These are phyloP conservation scores for Ananas comosus DNA, from an alignment of 176 grass and related monocot genomes.

Conservation along the genomic window DNA sequence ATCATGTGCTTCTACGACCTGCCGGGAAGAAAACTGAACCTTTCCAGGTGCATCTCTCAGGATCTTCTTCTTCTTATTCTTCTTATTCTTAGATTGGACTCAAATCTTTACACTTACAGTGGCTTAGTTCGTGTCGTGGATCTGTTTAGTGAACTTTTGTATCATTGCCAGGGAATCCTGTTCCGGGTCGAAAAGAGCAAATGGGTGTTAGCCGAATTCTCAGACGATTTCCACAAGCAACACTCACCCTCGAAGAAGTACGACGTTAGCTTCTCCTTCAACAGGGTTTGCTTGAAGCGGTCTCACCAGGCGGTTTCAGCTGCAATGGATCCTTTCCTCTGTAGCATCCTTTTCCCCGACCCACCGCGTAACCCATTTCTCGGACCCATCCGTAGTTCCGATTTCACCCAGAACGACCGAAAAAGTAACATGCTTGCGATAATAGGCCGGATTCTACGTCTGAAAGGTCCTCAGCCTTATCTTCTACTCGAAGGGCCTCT, in stretches of 20 bases:
- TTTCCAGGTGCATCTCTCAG: slow-evolving; percentile 13
- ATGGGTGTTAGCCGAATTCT: slow-evolving; percentile 24
- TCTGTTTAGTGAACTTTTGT: not conserved
- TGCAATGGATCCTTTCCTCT: slow-evolving; percentile 16
- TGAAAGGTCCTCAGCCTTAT: slow-evolving; percentile 19
- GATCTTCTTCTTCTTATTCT: slow-evolving; percentile 5
- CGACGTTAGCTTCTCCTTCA: slow-evolving; percentile 34
- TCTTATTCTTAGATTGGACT: not conserved
- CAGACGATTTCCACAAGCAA: slow-evolving; percentile 21
- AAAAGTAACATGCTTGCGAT: not conserved
- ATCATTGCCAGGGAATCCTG: slow-evolving; percentile 21
- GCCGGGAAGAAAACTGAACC: not conserved
- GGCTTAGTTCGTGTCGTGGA: too few relatives aligned
- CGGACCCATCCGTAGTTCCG: not conserved
- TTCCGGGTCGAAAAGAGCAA: not conserved
- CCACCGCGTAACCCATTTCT: not conserved
- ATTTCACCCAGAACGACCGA: not conserved
- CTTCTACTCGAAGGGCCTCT: slow-evolving; percentile 32
- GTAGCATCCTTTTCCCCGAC: slow-evolving; percentile 26
- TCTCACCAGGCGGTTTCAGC: slow-evolving; percentile 23
- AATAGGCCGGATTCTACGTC: slow-evolving; percentile 10
- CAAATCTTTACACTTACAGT: not conserved
- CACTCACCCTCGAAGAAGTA: slow-evolving; percentile 21
- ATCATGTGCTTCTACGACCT: slow-evolving; percentile 17
- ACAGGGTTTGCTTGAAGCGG: slow-evolving; percentile 30